A percentile compares a stretch with the other conserved stretches of the same genome.
These are phyloP conservation scores for Centaurea solstitialis DNA, from an alignment of 129 eudicot species.

Conservation along the genomic window DNA sequence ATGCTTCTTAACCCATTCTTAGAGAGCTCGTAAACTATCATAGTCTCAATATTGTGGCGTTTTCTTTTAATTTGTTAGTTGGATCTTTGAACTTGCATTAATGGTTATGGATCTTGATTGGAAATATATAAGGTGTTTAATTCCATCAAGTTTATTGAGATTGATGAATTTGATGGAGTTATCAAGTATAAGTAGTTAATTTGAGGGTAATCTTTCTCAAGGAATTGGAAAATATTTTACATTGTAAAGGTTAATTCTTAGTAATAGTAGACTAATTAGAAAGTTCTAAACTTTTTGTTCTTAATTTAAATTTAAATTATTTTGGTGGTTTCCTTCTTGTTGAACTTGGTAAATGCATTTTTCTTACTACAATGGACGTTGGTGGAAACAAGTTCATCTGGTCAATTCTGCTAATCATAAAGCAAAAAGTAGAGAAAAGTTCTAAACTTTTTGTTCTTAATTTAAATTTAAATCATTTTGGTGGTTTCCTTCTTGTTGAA, in stretches of 20 bases:
- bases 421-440: conserved; percentile 42
- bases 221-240: conserved; percentile 14
- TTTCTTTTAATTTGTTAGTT: conserved; percentile 49
- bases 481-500: conserved; percentile 38
- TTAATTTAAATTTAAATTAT: conserved; percentile 38
- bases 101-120: conserved; percentile 56
- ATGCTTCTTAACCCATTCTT: conserved; percentile 23
- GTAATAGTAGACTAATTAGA: conserved; percentile 36
- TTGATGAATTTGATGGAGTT: conserved; percentile 42
- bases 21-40: conserved; percentile 44
- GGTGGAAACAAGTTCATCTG: conserved; percentile 45
- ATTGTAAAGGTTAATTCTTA: conserved; percentile 39
- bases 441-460: conserved; percentile 39
- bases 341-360: conserved; percentile 38
- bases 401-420: conserved; percentile 37
- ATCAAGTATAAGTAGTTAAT: conserved; percentile 45
- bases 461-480: conserved; percentile 33
- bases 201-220: conserved; percentile 40
- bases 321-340: conserved; percentile 35
- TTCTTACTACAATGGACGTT: conserved; percentile 45
- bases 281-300: conserved; percentile 42
- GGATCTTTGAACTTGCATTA: conserved; percentile 44
- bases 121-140: conserved; percentile 44
- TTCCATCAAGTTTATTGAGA: conserved; percentile 45
- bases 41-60: conserved; percentile 39